Percentiles rank a stretch among this genome's conserved stretches.
Evolutionary conservation across 2,329 filamentous ascomycete species (phyloP).

Genomic region (Trichoderma sp.): DNA sequence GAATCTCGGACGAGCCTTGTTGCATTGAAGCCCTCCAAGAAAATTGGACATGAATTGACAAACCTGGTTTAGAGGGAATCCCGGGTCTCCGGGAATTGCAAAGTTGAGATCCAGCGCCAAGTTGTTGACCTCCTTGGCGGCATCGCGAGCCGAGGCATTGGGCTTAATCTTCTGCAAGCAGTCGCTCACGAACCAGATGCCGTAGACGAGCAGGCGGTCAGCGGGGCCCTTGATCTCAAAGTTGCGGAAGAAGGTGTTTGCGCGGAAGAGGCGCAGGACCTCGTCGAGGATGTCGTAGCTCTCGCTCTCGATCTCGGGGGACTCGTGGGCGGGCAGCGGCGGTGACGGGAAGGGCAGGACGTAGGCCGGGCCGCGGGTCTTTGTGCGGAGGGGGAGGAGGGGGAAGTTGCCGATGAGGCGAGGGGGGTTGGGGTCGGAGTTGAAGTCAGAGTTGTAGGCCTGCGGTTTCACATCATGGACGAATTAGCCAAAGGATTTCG

Average conservation of each 20-base stretch:
- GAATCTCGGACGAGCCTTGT: background rate
- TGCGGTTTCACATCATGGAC: constrained; percentile 35
- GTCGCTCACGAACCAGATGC: constrained; percentile 91
- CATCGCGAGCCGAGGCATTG: constrained; percentile 57
- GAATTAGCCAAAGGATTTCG: constrained; percentile 24
- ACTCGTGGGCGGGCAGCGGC: constrained; percentile 58
- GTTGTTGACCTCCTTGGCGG: constrained; percentile 77
- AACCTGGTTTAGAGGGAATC: constrained; percentile 88
- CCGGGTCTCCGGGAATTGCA: constrained; percentile 88
- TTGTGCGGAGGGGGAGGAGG: constrained; percentile 88
- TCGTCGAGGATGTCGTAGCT: constrained; percentile 97
- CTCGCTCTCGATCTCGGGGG: constrained; percentile 79
- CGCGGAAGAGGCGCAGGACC: constrained; percentile 86
- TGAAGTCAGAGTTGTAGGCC: constrained; percentile 99
- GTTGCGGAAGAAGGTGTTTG: constrained; percentile 98
- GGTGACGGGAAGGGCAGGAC: constrained; percentile 63
- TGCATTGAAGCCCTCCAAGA: background rate
- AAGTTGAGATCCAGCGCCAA: constrained; percentile 90
- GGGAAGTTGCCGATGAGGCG: constrained; percentile 82
- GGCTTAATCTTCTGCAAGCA: constrained; percentile 85
- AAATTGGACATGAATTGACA: constrained; percentile 21
- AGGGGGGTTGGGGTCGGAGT: constrained; percentile 67
- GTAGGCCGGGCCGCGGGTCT: constrained; percentile 92
- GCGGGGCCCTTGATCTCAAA: constrained; percentile 98
- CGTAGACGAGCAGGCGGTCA: constrained; percentile 92